Conservation (phyloP, 2,329 filamentous ascomycete genomes). For the Boeremia lycopersici region DNA sequence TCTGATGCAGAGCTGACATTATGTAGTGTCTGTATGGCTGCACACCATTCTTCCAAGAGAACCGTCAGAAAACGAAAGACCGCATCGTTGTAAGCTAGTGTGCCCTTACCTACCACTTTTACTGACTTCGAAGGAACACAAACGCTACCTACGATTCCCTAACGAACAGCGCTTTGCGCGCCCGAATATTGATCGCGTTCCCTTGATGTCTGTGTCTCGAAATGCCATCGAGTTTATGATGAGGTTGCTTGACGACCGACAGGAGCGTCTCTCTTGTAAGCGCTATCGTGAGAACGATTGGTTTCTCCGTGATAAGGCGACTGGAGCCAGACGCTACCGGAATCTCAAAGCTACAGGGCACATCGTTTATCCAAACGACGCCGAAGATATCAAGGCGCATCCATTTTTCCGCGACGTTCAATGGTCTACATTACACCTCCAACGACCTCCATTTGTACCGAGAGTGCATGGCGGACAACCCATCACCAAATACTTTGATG, state of each 20-base stretch:
- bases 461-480: conserved; percentile 60
- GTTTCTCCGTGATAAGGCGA: conserved; percentile 32
- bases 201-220: conserved; percentile 62
- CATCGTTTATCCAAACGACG: conserved; percentile 83
- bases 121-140: conserved; percentile 66
- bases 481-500: conserved; percentile 86
- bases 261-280: conserved; percentile 75
- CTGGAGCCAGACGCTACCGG: conserved; percentile 31
- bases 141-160: conserved; percentile 73
- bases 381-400: conserved; percentile 87
- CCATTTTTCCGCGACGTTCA: conserved; percentile 80
- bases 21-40: conserved; percentile 83
- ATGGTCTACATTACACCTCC: conserved; percentile 76
- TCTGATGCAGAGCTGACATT: neutral
- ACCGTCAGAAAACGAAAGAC: conserved; percentile 80
- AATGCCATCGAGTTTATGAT: conserved; percentile 79
- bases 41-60: conserved; percentile 85
- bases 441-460: conserved; percentile 79
- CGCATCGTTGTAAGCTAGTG: conserved; percentile 72
- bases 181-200: conserved; percentile 54
- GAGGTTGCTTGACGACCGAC: conserved; percentile 74
- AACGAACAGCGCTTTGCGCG: conserved; percentile 57
- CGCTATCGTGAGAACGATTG: conserved; percentile 73
- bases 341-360: conserved; percentile 53
- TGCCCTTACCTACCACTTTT: neutral